Percentiles rank a stretch among this genome's conserved stretches.
These are phyloP conservation scores for Globisporangium takayamanum DNA, from an alignment of 352 stramenopile species.

Conservation along the genomic window DNA sequence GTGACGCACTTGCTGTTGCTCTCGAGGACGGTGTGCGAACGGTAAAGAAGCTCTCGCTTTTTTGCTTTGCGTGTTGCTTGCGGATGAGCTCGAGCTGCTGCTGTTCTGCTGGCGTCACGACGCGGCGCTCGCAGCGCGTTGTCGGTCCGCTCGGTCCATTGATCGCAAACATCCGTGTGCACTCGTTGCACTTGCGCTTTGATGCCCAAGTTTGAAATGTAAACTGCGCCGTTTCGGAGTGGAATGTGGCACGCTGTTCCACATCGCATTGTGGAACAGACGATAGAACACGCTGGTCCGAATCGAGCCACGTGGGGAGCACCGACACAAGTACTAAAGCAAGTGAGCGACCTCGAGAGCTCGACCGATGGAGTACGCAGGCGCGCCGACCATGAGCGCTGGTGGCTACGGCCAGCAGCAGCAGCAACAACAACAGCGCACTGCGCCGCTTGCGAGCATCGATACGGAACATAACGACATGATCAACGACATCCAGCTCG, in stretches of 20 bases:
- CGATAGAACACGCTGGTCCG: neutral
- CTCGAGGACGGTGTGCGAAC: neutral
- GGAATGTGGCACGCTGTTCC: neutral
- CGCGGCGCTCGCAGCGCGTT: slow-evolving; percentile 40
- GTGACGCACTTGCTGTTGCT: neutral
- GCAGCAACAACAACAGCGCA: slow-evolving; percentile 20
- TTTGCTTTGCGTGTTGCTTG: slow-evolving; percentile 21
- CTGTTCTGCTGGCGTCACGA: slow-evolving; percentile 23
- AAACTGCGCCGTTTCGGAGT: slow-evolving; percentile 1
- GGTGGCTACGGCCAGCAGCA: slow-evolving; percentile 3
- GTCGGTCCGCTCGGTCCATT: slow-evolving; percentile 72
- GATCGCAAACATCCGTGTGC: slow-evolving; percentile 53
- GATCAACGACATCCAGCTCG: slow-evolving; percentile 86
- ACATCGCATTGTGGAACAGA: slow-evolving; percentile 5
- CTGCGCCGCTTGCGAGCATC: slow-evolving; percentile 52
- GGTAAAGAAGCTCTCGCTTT: slow-evolving; percentile 41
- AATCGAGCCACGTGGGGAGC: too few relatives aligned
- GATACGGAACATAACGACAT: slow-evolving; percentile 87
- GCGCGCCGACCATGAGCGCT: too few relatives aligned
- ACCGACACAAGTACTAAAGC: too few relatives aligned
- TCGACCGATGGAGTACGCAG: too few relatives aligned
- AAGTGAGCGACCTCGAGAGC: too few relatives aligned
- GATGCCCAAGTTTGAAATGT: too few relatives aligned
- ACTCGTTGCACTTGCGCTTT: neutral
- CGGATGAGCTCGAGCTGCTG: slow-evolving; percentile 21